Evolutionary conservation across 495 filamentous ascomycete genomes (phyloP).

Genomic region (Aspergillus bertholletiae): DNA sequence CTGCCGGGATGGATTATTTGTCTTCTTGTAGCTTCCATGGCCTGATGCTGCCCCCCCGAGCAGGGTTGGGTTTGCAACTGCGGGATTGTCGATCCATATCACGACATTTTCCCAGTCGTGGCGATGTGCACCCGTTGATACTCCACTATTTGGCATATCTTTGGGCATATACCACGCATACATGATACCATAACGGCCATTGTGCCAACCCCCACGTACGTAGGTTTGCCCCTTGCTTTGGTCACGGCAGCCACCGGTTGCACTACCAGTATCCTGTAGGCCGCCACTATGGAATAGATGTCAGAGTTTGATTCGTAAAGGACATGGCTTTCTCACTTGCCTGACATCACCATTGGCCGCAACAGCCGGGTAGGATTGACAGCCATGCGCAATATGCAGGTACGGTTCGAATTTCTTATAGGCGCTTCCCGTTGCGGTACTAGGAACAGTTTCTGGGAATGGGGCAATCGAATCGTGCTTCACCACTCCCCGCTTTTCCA

Average conservation of each 20-base stretch:
- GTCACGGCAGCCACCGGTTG: conserved; percentile 5
- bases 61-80: neutral
- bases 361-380: conserved; percentile 6
- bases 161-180: conserved; percentile 9
- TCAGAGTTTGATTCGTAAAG: neutral
- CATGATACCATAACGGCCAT: conserved; percentile 8
- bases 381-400: conserved; percentile 8
- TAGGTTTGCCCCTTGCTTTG: conserved; percentile 6
- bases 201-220: conserved; percentile 4
- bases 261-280: conserved; percentile 5
- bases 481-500: neutral
- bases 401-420: conserved; percentile 7
- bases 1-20: neutral
- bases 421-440: neutral
- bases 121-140: conserved; percentile 1
- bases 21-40: conserved; percentile 7
- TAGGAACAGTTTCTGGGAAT: conserved; percentile 1
- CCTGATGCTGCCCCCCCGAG: conserved; percentile 4
- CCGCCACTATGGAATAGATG: too few species aligned
- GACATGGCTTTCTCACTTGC: too few species aligned
- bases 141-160: conserved; percentile 2
- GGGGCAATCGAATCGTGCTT: conserved; percentile 1
- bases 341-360: conserved; percentile 5
- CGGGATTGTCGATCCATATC: conserved; percentile 4
- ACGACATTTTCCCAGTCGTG: conserved; percentile 10